A percentile compares a stretch with the other conserved stretches of the same genome.
Evolutionary conservation across 139 green algal species (phyloP).

Genomic region (Chlorella vulgaris): DNA sequence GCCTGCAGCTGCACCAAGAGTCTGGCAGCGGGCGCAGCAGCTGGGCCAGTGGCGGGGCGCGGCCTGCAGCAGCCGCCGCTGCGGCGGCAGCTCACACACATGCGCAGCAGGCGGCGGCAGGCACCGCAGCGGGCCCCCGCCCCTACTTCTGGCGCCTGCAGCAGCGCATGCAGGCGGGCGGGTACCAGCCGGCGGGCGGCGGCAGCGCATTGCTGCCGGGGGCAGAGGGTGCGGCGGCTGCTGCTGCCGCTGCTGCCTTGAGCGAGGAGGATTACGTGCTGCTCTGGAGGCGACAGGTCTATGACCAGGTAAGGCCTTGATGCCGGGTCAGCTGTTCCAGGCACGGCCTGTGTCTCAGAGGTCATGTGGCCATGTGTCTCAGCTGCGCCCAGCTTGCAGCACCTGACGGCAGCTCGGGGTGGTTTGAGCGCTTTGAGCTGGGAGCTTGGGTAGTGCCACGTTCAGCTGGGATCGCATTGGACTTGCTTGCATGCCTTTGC

Average conservation of each 20-base stretch:
- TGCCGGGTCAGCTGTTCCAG: too few relatives aligned
- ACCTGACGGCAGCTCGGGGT: too few relatives aligned
- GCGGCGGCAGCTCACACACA: not conserved
- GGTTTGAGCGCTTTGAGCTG: too few relatives aligned
- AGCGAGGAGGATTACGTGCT: conserved; percentile 33
- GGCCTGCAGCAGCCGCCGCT: not conserved
- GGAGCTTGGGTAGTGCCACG: too few relatives aligned
- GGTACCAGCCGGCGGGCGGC: not conserved
- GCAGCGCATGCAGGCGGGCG: conserved; percentile 35
- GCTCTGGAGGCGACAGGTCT: conserved; percentile 43
- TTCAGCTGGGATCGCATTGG: too few relatives aligned
- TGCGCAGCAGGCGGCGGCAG: not conserved
- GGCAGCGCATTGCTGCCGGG: not conserved
- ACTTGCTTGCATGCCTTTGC: too few relatives aligned
- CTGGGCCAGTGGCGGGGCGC: too few relatives aligned
- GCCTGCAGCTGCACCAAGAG: not conserved
- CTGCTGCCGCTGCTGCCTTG: not conserved
- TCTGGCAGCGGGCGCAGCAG: not conserved
- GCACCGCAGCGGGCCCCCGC: conserved; percentile 9
- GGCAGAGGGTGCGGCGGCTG: not conserved
- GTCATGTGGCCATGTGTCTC: too few relatives aligned
- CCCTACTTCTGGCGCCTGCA: conserved; percentile 55
- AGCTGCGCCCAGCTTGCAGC: too few relatives aligned
- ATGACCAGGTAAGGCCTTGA: conserved; percentile 38
- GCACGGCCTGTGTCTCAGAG: too few relatives aligned